Conservation (phyloP, 768 basidiomycete genomes). For the Lyophyllum shimeji region DNA sequence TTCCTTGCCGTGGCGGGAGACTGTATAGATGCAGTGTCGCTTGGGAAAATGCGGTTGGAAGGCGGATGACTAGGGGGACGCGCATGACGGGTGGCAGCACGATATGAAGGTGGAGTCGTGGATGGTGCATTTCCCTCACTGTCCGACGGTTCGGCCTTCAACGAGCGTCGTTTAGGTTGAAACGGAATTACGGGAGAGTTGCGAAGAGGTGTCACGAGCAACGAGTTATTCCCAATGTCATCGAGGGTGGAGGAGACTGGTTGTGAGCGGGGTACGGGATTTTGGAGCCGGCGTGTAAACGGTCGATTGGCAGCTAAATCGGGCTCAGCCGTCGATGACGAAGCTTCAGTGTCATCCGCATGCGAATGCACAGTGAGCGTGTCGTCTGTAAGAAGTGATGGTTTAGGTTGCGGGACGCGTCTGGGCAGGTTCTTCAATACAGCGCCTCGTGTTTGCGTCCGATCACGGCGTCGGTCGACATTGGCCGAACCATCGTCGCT, state of each 20-base stretch:
- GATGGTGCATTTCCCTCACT: slow-evolving; percentile 33
- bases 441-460: background rate
- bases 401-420: slow-evolving; percentile 3
- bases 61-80: slow-evolving; percentile 12
- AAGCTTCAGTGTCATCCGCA: slow-evolving; percentile 6
- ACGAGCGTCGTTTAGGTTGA: slow-evolving; percentile 1
- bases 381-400: slow-evolving; percentile 9
- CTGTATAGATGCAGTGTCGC: slow-evolving; percentile 16
- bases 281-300: background rate
- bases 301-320: background rate
- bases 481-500: background rate
- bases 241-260: slow-evolving; percentile 8
- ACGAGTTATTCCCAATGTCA: slow-evolving; percentile 7
- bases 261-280: slow-evolving; percentile 9
- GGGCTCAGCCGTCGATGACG: slow-evolving; percentile 1
- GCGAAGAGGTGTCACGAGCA: slow-evolving; percentile 9
- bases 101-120: slow-evolving; percentile 50
- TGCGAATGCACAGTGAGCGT: slow-evolving; percentile 16
- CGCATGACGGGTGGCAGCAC: slow-evolving; percentile 35
- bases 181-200: slow-evolving; percentile 5
- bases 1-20: slow-evolving; percentile 24
- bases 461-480: background rate
- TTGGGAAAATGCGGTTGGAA: slow-evolving; percentile 23
- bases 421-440: slow-evolving; percentile 1
- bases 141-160: slow-evolving; percentile 25